Evolutionary conservation across 2,329 filamentous ascomycete species (phyloP).

Genomic region (Didymella keratinophila): DNA sequence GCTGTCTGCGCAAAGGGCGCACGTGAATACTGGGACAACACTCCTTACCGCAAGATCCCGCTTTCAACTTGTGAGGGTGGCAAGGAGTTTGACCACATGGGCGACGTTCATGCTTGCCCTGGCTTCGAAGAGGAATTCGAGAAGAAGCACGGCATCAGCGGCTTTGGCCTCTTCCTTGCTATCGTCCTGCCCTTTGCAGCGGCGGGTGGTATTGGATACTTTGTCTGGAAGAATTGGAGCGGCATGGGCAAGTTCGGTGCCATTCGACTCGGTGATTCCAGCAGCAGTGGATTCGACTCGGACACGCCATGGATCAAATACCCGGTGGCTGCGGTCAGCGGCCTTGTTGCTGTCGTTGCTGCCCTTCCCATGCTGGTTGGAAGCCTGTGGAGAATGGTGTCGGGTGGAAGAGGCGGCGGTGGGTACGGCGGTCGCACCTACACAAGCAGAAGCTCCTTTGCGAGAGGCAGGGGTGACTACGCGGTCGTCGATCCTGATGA

Average conservation of each 20-base stretch:
- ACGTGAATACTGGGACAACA: conserved; percentile 82
- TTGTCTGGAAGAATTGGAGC: conserved; percentile 83
- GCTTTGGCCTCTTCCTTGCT: conserved; percentile 82
- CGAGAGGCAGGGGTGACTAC: conserved; percentile 86
- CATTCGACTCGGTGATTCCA: conserved; percentile 78
- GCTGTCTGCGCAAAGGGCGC: conserved; percentile 71
- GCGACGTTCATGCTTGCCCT: conserved; percentile 70
- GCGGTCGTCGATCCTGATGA: conserved; percentile 90
- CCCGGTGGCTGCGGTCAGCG: conserved; percentile 63
- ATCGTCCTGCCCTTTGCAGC: conserved; percentile 76
- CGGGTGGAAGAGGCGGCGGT: conserved; percentile 56
- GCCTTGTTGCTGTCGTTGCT: conserved; percentile 63
- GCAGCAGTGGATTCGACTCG: conserved; percentile 58
- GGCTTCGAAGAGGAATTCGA: conserved; percentile 84
- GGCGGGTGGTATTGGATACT: conserved; percentile 80
- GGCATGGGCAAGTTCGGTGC: conserved; percentile 90
- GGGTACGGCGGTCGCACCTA: conserved; percentile 71
- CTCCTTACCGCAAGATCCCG: conserved; percentile 88
- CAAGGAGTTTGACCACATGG: conserved; percentile 73
- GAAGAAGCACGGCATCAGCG: conserved; percentile 73
- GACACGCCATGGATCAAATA: conserved; percentile 82
- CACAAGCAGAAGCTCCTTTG: conserved; percentile 88
- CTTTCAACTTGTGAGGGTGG: conserved; percentile 87
- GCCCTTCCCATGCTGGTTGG: conserved; percentile 72
- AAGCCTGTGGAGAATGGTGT: conserved; percentile 74